A percentile compares a stretch with the other conserved stretches of the same genome.
Evolutionary conservation across 78 protist species (phyloP).

Genomic region (Protostelium mycophagum): DNA sequence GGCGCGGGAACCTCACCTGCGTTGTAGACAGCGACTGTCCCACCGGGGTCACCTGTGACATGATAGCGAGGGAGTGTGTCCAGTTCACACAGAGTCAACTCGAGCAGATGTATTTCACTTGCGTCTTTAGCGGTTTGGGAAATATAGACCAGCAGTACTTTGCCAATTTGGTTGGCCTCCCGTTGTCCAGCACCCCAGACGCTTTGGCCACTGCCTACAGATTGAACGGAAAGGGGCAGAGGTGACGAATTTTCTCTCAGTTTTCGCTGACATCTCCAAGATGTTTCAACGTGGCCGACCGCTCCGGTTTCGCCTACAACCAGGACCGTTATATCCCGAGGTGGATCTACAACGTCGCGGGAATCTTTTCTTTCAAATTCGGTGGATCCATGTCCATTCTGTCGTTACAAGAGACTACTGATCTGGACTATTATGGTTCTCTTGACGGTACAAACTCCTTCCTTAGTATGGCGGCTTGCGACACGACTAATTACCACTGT

Average conservation of each 20-base stretch:
- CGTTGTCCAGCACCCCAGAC: neutral
- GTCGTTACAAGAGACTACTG: neutral
- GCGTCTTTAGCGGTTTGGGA: neutral
- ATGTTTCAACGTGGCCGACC: neutral
- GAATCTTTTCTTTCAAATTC: neutral
- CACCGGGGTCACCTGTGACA: neutral
- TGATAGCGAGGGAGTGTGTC: neutral
- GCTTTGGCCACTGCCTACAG: neutral
- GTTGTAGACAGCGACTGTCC: neutral
- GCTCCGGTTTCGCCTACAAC: neutral
- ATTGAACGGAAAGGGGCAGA: too few relatives aligned
- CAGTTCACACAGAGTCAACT: neutral
- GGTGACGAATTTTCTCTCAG: too few relatives aligned
- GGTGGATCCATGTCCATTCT: neutral
- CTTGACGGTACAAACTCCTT: neutral
- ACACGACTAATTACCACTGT: neutral
- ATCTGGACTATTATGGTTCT: neutral
- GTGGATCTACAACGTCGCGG: too few relatives aligned
- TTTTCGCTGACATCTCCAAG: neutral
- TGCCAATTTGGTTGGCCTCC: neutral
- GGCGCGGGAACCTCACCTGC: neutral
- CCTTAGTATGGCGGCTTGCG: neutral
- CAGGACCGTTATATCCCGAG: neutral
- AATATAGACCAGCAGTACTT: neutral
- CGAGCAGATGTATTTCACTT: neutral